Conservation (phyloP, 164 flowering plant species). For the Saururus chinensis region DNA sequence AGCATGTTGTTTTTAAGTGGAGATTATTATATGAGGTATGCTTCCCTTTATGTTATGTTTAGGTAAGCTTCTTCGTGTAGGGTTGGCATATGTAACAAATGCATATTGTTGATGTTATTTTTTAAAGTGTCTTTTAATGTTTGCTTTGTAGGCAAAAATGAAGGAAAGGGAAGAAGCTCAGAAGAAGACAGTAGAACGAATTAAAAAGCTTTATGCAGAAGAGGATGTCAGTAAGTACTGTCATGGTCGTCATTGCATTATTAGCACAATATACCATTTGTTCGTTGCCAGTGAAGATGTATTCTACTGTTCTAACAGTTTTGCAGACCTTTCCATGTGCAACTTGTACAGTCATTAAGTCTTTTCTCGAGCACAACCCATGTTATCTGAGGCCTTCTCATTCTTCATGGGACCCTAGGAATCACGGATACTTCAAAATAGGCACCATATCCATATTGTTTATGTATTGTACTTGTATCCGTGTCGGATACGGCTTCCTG, state of each 20-base stretch:
- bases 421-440: no score
- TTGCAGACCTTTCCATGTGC: no score
- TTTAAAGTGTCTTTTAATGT: background rate
- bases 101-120: background rate
- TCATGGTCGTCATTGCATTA: conserved; percentile 1
- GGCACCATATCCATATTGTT: no score
- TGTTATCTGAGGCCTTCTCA: no score
- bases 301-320: background rate
- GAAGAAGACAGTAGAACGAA: conserved; percentile 31
- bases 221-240: conserved; percentile 55
- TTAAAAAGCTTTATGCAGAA: conserved; percentile 42
- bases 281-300: no score
- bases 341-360: background rate
- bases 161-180: conserved; percentile 44
- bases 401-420: no score
- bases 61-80: background rate
- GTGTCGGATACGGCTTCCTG: no score
- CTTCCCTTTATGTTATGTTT: background rate
- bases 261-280: background rate
- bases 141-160: conserved; percentile 48
- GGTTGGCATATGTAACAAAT: background rate
- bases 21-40: conserved; percentile 56
- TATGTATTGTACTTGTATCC: no score
- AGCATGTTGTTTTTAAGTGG: conserved; percentile 48
- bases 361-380: no score